These are phyloP conservation scores for Paecilomyces sp. DNA, from an alignment of 2,329 filamentous ascomycete genomes.

Conservation along the genomic window DNA sequence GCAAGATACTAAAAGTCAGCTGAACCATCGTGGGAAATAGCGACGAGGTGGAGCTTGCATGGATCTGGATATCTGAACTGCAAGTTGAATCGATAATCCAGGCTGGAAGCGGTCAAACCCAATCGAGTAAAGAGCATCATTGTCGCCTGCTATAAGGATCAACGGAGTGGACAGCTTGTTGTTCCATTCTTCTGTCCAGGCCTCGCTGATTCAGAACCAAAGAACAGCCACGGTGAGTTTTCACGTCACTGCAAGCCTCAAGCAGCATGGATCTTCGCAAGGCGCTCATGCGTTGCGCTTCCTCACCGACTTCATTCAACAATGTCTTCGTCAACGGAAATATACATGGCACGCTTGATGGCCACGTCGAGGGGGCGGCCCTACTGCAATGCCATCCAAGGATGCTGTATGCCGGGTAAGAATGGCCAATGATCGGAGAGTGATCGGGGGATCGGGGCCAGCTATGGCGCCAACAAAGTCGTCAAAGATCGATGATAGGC, in stretches of 20 bases:
- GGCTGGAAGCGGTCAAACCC: neutral
- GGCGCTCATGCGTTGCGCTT: neutral
- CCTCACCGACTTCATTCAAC: neutral
- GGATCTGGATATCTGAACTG: neutral
- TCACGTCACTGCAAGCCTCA: neutral
- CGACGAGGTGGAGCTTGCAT: slow-evolving; percentile 3
- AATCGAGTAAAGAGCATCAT: neutral
- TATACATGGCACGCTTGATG: neutral
- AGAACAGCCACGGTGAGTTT: neutral
- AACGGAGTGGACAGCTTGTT: neutral
- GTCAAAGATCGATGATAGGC: neutral
- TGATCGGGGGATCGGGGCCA: neutral
- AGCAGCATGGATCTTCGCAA: neutral
- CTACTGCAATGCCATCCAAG: neutral
- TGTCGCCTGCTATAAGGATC: neutral
- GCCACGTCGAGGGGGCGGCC: neutral
- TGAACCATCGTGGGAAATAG: neutral
- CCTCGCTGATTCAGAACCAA: neutral
- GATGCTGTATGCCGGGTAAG: neutral
- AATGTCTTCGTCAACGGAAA: neutral
- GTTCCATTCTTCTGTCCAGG: neutral
- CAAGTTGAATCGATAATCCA: neutral
- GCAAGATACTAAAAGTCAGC: neutral
- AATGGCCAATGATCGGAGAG: neutral
- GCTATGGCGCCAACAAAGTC: slow-evolving; percentile 1